A percentile compares a stretch with the other conserved stretches of the same genome.
These are phyloP conservation scores for Botrytis tulipae DNA, from an alignment of 2,329 filamentous ascomycete species.

Conservation along the genomic window DNA sequence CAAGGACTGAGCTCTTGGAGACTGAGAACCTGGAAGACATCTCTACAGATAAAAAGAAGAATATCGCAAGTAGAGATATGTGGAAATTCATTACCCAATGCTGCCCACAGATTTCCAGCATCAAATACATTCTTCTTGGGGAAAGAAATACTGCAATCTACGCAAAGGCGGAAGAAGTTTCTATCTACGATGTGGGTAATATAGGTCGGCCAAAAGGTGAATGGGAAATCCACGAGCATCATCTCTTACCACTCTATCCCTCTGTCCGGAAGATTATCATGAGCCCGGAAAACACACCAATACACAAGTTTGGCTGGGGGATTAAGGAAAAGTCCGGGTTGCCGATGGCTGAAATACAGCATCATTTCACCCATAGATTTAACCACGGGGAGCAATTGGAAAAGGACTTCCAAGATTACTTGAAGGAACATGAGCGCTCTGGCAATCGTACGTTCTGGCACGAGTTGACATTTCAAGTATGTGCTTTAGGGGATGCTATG, in stretches of 20 bases:
- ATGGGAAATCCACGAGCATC: background rate
- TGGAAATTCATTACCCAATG: background rate
- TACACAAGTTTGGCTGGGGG: background rate
- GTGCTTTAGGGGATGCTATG: background rate
- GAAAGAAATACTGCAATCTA: background rate
- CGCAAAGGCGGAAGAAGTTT: background rate
- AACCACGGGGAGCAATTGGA: background rate
- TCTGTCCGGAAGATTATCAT: background rate
- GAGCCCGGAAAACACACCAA: background rate
- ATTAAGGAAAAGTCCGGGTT: rapidly evolving
- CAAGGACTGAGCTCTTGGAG: rapidly evolving
- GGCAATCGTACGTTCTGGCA: background rate
- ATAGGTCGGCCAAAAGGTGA: background rate
- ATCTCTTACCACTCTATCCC: background rate
- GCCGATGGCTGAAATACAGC: background rate
- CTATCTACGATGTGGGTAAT: background rate
- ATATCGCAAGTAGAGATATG: background rate
- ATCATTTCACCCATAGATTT: background rate
- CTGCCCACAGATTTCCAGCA: background rate
- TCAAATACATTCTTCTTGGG: background rate
- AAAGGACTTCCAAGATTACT: background rate
- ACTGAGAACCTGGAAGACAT: background rate
- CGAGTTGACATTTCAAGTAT: background rate
- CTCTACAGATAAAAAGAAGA: background rate
- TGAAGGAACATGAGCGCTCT: rapidly evolving